Conservation (phyloP, 495 filamentous ascomycete genomes). For the Opeltia flavorubescens region DNA sequence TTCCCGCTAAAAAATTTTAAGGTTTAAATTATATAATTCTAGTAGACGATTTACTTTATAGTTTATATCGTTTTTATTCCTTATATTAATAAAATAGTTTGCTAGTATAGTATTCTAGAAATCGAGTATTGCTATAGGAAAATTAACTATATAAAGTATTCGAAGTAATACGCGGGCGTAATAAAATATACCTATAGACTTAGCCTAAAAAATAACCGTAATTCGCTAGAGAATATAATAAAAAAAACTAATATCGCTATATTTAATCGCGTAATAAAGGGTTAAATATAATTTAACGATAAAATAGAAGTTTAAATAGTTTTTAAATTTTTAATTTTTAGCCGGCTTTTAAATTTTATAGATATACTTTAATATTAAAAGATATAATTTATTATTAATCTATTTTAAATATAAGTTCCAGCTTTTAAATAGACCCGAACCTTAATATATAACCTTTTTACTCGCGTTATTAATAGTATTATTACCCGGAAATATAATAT, state of each 20-base stretch:
- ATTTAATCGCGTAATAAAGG: neutral
- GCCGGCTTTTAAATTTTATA: neutral
- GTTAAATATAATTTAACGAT: neutral
- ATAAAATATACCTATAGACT: neutral
- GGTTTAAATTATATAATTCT: constrained; percentile 2
- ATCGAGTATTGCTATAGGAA: neutral
- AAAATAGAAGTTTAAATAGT: neutral
- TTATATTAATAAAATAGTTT: constrained; percentile 1
- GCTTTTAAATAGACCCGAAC: neutral
- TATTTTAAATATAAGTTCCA: neutral
- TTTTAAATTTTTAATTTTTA: neutral
- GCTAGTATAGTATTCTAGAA: neutral
- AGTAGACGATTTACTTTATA: neutral
- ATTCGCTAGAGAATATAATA: neutral
- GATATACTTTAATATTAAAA: neutral
- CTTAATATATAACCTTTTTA: neutral
- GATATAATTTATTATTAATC: constrained; percentile 3
- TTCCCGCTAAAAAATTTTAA: neutral
- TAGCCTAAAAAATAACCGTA: neutral
- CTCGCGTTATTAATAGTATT: constrained; percentile 4
- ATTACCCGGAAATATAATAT: constrained; percentile 1
- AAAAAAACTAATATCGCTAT: neutral
- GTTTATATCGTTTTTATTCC: no score
- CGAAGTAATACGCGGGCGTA: neutral
- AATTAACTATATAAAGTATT: neutral